Percentiles rank a stretch among this genome's conserved stretches.
phyloP scores from a whole-genome alignment of 768 basidiomycete species.

The Podaxis sp. region DNA sequence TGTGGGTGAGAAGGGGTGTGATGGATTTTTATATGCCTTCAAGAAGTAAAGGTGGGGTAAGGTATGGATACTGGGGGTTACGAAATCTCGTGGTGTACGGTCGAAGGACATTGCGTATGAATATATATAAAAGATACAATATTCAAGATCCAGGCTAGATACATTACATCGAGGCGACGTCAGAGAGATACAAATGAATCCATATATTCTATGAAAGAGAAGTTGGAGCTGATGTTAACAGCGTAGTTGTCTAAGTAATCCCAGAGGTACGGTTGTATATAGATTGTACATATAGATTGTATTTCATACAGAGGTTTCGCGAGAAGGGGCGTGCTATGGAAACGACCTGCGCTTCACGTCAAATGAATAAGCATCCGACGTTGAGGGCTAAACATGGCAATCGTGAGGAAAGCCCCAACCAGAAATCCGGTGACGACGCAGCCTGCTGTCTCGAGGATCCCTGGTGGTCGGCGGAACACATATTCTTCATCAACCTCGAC shows the following conservation, averaged over 20 bases:
- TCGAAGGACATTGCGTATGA: background rate
- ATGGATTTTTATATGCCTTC: constrained; percentile 53
- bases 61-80: background rate
- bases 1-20: constrained; percentile 52
- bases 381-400: constrained; percentile 32
- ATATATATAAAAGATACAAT: background rate
- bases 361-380: constrained; percentile 32
- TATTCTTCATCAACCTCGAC: constrained; percentile 16
- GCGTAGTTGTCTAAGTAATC: background rate
- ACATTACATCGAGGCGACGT: background rate
- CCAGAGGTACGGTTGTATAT: background rate
- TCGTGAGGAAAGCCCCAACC: constrained; percentile 33
- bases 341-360: constrained; percentile 17
- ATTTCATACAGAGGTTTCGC: background rate
- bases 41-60: constrained; percentile 27
- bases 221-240: background rate
- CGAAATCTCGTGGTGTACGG: background rate
- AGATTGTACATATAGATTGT: background rate
- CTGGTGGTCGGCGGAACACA: constrained; percentile 19
- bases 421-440: constrained; percentile 55
- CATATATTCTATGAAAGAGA: background rate
- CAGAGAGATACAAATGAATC: background rate
- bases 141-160: background rate
- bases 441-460: constrained; percentile 34
- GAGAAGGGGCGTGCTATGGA: background rate